These are phyloP conservation scores for Vitis hybrid DNA, from an alignment of 177 flowering plant genomes.

Conservation along the genomic window DNA sequence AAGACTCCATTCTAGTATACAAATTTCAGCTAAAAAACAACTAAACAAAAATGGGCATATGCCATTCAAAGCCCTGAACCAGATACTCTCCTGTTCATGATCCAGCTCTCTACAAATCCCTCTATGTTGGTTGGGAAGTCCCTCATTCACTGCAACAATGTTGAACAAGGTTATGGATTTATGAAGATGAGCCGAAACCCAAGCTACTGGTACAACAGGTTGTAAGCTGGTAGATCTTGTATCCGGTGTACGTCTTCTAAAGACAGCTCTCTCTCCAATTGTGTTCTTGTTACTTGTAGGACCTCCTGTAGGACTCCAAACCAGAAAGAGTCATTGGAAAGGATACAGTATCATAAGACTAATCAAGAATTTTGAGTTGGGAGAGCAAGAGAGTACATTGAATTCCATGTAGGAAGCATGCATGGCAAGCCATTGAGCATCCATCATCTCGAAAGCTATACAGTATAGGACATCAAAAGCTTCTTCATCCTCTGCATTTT, in stretches of 20 bases:
- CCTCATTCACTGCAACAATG: too few relatives aligned
- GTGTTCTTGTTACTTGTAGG: conserved; percentile 67
- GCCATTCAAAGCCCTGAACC: too few relatives aligned
- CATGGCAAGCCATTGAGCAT: conserved; percentile 99
- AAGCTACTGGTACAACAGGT: conserved; percentile 62
- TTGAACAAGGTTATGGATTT: not conserved
- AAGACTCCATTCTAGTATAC: too few relatives aligned
- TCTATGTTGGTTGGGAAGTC: too few relatives aligned
- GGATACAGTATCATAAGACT: not conserved
- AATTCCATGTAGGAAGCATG: conserved; percentile 99
- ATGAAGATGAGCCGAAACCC: not conserved
- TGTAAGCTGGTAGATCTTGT: conserved; percentile 88
- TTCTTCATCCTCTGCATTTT: conserved; percentile 80
- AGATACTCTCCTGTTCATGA: too few relatives aligned
- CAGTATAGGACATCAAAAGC: conserved; percentile 91
- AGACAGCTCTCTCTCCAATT: conserved; percentile 81
- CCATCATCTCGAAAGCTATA: conserved; percentile 93
- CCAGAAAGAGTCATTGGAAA: not conserved
- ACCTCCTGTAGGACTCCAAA: conserved; percentile 59
- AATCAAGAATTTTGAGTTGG: conserved; percentile 8
- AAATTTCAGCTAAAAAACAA: too few relatives aligned
- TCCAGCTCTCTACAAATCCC: too few relatives aligned
- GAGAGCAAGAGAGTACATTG: conserved; percentile 57
- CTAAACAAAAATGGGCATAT: too few relatives aligned
- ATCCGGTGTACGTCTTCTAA: conserved; percentile 74